Evolutionary conservation across 179 eudicot genomes (phyloP).

Genomic region (Amaranthus tricolor): DNA sequence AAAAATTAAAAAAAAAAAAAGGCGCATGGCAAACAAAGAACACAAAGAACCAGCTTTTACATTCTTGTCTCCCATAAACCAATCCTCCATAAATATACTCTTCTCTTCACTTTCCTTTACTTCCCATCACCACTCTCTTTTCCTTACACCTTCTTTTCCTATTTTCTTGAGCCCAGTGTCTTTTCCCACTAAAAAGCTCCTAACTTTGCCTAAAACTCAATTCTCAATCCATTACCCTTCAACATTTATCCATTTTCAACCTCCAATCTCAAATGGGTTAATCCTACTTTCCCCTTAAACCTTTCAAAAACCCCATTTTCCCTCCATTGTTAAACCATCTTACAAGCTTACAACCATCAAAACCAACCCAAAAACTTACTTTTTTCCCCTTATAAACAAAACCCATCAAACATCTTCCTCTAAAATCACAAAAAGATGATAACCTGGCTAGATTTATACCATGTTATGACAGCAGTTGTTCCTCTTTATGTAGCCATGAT

Average conservation of each 20-base stretch:
- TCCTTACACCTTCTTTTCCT: background rate
- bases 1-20: background rate
- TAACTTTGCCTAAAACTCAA: slow-evolving; percentile 3
- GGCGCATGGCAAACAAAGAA: slow-evolving; percentile 5
- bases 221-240: background rate
- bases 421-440: slow-evolving; percentile 12
- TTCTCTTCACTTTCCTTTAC: background rate
- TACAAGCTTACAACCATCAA: too few species aligned
- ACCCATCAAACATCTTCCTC: background rate
- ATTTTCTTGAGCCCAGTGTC: background rate
- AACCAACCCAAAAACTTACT: too few species aligned
- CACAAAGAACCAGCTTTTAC: slow-evolving; percentile 8
- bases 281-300: background rate
- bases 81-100: slow-evolving; percentile 11
- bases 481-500: slow-evolving; percentile 88
- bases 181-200: background rate
- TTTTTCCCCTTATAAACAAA: too few species aligned
- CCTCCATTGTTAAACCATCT: background rate
- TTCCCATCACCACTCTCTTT: background rate
- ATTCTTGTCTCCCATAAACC: slow-evolving; percentile 9
- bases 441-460: slow-evolving; percentile 5
- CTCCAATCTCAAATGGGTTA: background rate
- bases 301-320: background rate
- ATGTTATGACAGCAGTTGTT: slow-evolving; percentile 78
- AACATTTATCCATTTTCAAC: background rate